Base-by-base conservation (phyloP, 1,139 yeast genomes). In the Yamadazyma siamensis region DNA sequence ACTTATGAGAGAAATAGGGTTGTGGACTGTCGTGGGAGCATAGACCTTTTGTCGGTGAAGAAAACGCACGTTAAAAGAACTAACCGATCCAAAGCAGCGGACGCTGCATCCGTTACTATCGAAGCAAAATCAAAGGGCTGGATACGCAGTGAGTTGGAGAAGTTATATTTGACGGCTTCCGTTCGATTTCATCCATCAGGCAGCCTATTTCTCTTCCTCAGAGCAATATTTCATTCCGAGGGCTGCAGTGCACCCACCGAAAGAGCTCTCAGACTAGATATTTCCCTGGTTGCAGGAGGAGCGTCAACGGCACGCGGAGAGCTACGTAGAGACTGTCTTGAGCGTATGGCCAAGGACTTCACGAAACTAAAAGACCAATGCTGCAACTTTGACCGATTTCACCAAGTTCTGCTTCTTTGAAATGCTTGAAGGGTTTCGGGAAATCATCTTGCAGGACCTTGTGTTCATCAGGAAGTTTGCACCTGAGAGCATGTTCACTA, bases 251-350 rank as follows among this genome's bases (percentile, higher is more conserved):
- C 19, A 10, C 5, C 39, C 40, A 10, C 28, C 31, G 8, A 25
- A 24, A 2, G 4, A 19, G 4, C 28, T 37, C 10, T 20, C 16
- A 21, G 21, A 13, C 14, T 29, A 26, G 30, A 35, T 37, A 15
- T 37, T 35, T 14, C 39, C 40, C 8, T 37, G 34, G 34, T 21
- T 37, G 16, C 39, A 37, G 18, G 23, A 26, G 8, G 33, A n/a
- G n/a, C n/a, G n/a, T n/a, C n/a, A n/a, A n/a, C n/a, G n/a, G n/a
- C n/a, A n/a, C n/a, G n/a, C n/a, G n/a, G n/a, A n/a, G n/a, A n/a
- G n/a, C n/a, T n/a, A n/a, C n/a, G n/a, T n/a, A n/a, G n/a, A n/a
- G n/a, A n/a, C n/a, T n/a, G n/a, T n/a, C n/a, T n/a, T n/a, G n/a
- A n/a, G n/a, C n/a, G n/a, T n/a, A n/a, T n/a, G n/a, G n/a, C n/a